These are phyloP conservation scores for Colletotrichum spinosum DNA, from an alignment of 2,329 filamentous ascomycete species.

Conservation along the genomic window DNA sequence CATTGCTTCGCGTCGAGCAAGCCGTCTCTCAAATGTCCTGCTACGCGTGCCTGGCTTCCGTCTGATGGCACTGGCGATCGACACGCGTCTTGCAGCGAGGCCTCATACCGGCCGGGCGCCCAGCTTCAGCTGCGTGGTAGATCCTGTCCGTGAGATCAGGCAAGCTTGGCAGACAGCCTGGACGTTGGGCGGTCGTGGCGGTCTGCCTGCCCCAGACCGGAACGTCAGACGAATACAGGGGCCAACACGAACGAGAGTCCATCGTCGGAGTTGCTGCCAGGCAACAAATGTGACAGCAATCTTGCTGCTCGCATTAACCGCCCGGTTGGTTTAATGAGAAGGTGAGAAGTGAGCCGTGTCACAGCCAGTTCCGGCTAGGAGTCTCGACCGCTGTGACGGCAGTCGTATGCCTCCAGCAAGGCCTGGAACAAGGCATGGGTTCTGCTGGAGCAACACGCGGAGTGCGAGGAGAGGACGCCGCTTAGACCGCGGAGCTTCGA, in stretches of 20 bases:
- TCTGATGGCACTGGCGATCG: conserved; percentile 21
- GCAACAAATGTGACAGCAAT: conserved; percentile 9
- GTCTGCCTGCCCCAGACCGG: not conserved
- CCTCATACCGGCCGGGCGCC: conserved; percentile 14
- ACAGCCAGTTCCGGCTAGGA: conserved; percentile 16
- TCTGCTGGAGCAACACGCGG: conserved; percentile 22
- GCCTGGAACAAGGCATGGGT: conserved; percentile 26
- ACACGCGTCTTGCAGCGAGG: conserved; percentile 11
- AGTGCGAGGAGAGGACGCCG: conserved; percentile 4
- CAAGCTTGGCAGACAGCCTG: not conserved
- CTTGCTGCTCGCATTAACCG: conserved; percentile 18
- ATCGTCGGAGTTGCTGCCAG: not conserved
- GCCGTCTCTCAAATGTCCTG: not conserved
- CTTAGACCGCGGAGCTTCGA: not conserved
- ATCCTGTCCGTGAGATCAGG: conserved; percentile 10
- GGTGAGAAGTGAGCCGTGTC: conserved; percentile 33
- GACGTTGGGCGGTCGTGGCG: conserved; percentile 8
- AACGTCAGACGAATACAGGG: not conserved
- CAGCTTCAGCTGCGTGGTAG: conserved; percentile 13
- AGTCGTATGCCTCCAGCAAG: not conserved
- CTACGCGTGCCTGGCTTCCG: conserved; percentile 8
- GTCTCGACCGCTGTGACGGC: conserved; percentile 24
- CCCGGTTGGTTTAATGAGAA: not conserved
- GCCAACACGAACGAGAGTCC: not conserved
- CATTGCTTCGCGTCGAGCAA: not conserved